Evolutionary conservation across 2,329 filamentous ascomycete genomes (phyloP), one percentile per base, ranked within the genome.

Genomic region (Microcyclospora pomicola): DNA sequence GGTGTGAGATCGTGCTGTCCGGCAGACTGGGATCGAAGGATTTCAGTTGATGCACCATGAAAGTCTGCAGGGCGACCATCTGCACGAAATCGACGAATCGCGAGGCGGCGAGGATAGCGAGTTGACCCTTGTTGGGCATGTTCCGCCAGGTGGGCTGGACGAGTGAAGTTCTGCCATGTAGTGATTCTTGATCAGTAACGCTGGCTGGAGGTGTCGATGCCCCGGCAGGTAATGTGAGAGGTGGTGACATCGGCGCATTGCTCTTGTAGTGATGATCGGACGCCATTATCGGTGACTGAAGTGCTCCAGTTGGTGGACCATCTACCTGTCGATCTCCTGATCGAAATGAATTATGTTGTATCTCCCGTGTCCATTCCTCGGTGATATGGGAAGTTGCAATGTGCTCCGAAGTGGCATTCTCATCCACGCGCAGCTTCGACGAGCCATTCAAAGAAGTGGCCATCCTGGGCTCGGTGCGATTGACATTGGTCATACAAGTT

Each of bases 1-100:
- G 61, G 44, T 63, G 59, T 16, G 61, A 59, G 31, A 64, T 61
- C 34, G 63, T 58, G 15, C 66, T 55, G 39, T 72, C 67, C 12
- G 68, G 64, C 11, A 71, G 55, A 9, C 49, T 44, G 9, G 52
- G 50, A 36, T 64, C 55, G 45, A 63, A 64, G 38, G 57, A 60
- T 45, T 59, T 59, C 14, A 64, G 51, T 46, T 64, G 60, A 37
- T 63, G 58, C 29, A 63, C 57, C 60, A 63, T 64, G 51, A 59
- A 62, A n/a, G 60, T 61, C 46, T 63, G 60, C 12, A 64, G 46
- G 5, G 60, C 59, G 6, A 60, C 60, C 60, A 61, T 62, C 44
- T 64, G 60, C 49, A 61, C 63, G 48, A 63, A 64, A 44, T 64
- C 61, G 50, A 62, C 61, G 42, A 64, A 59, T 30, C 61, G 61